Evolutionary conservation across 169 alveolate genomes (phyloP).

Genomic region (Plasmodium gaboni): DNA sequence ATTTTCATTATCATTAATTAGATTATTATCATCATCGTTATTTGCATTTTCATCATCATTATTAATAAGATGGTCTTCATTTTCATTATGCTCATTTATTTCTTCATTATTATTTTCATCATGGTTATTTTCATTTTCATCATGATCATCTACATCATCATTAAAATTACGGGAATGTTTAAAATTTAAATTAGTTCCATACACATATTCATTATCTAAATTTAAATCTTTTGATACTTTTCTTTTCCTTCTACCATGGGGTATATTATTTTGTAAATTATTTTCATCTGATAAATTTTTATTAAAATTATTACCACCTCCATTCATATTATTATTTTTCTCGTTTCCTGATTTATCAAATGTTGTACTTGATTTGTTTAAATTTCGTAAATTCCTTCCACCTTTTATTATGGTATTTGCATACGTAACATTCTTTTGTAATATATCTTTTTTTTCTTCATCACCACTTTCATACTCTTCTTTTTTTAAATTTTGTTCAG

Average conservation of each 20-base stretch:
- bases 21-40: neutral
- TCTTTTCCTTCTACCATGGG: conserved; percentile 21
- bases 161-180: neutral
- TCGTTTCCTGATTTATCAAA: conserved; percentile 7
- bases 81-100: neutral
- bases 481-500: neutral
- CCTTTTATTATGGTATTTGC: conserved; percentile 26
- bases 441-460: neutral
- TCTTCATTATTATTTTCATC: conserved; percentile 2
- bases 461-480: neutral
- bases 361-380: conserved; percentile 5
- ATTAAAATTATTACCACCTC: too few species aligned
- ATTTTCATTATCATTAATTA: neutral
- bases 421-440: neutral
- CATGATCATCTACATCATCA: neutral
- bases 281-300: conserved; percentile 8
- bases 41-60: neutral
- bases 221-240: conserved; percentile 13
- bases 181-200: neutral
- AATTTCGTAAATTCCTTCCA: conserved; percentile 41
- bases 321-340: neutral
- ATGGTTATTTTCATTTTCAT: neutral
- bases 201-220: conserved; percentile 13
- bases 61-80: neutral
- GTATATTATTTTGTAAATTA: conserved; percentile 5